Evolutionary conservation across 2,329 filamentous ascomycete species (phyloP).

Genomic region (Xylariomycetidae sp.): DNA sequence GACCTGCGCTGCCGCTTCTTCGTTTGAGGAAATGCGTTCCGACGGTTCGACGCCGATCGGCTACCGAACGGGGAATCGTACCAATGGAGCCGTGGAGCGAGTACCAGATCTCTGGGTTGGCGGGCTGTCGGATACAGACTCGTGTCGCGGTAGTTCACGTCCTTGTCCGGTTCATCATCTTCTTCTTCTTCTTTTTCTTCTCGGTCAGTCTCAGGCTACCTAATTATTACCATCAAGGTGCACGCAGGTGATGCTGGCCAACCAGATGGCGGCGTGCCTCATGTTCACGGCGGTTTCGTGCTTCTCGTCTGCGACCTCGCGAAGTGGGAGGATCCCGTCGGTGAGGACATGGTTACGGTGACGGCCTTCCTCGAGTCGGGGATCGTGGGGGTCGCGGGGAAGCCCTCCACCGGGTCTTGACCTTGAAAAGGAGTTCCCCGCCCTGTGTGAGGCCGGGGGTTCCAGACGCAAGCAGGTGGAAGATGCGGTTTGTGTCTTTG

Average conservation of each 20-base stretch:
- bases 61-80: conserved; percentile 33
- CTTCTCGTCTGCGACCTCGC: conserved; percentile 8
- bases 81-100: conserved; percentile 45
- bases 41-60: conserved; percentile 38
- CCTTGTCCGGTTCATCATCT: conserved; percentile 30
- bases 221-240: conserved; percentile 33
- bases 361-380: conserved; percentile 31
- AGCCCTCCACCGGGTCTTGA: conserved; percentile 25
- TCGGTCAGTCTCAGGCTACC: conserved; percentile 23
- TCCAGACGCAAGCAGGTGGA: conserved; percentile 23
- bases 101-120: conserved; percentile 39
- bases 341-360: conserved; percentile 20
- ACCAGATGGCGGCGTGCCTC: conserved; percentile 39
- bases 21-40: conserved; percentile 12
- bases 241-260: conserved; percentile 32
- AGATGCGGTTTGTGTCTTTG: conserved; percentile 25
- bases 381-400: conserved; percentile 28
- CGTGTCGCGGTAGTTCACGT: conserved; percentile 35
- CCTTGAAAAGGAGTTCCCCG: conserved; percentile 20
- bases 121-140: conserved; percentile 44
- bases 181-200: conserved; percentile 24
- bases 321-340: conserved; percentile 11
- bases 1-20: conserved; percentile 27
- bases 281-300: conserved; percentile 36
- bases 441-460: conserved; percentile 30